Evolutionary conservation across 805 yeast genomes (phyloP), one percentile per base, ranked within the genome.

Genomic region (Yueomyces sp.): DNA sequence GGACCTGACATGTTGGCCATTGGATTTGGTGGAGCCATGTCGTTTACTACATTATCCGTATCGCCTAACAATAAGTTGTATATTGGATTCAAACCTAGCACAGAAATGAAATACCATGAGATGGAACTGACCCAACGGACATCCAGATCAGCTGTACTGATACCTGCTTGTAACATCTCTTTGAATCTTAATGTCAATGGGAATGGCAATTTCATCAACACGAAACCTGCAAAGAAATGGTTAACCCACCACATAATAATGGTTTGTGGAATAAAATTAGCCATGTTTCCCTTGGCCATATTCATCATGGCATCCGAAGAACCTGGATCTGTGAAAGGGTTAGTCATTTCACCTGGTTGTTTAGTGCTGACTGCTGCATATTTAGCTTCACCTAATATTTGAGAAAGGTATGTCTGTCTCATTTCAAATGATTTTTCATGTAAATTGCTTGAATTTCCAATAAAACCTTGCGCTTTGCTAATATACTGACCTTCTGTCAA

Each of bases 231-330:
- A 62, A 86, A 92, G 65, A 90, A 88, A 55, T 79, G 84, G 56
- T 85, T 85, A 47, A 90, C 90, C 95, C 96, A 92, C 56, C 87
- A 86, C 96, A 92, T 88, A 50, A 88, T 82, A 37, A 88, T 61
- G 0, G 96, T 85, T 65, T 92, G 97, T 2, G 97, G 96, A 26
- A 87, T 74, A 58, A 80, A 85, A 62, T 78, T 85, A 56, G 88
- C 80, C 49, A 86, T 66, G 57, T 86, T 88, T 6, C 81, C 80
- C 57, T 86, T 86, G 46, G 87, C 74, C 80, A 85, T 79, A 40
- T 71, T 73, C 69, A 80, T 69, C 70, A 92, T 65, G 27, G 79
- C 76, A 44, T 87, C 95, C 47, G 80, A 72, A 29, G 81, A 70
- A 40, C 69, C 68, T 3, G 94, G 81, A 53, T 85, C 95, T 2